phyloP scores from a whole-genome alignment of 2,329 filamentous ascomycete genomes.

The Fusarium sp. region DNA sequence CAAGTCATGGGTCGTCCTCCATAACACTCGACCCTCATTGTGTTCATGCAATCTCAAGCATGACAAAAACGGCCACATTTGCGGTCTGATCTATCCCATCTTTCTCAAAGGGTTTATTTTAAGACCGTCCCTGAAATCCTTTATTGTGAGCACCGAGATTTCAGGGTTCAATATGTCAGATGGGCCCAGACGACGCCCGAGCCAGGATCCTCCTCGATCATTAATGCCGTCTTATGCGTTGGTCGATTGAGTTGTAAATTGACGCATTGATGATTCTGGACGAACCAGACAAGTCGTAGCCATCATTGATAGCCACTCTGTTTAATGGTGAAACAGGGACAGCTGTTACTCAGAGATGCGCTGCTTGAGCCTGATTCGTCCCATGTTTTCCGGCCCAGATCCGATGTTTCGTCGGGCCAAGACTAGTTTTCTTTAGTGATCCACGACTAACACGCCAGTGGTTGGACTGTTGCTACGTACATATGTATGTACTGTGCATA shows the following conservation, averaged over 20 bases:
- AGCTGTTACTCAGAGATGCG: constrained; percentile 21
- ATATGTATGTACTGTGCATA: not conserved
- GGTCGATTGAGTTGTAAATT: constrained; percentile 3
- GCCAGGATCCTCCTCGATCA: constrained; percentile 16
- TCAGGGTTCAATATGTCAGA: constrained; percentile 10
- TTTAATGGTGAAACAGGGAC: constrained; percentile 34
- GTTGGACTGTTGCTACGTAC: constrained; percentile 8
- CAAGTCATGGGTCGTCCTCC: constrained; percentile 12
- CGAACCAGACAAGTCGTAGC: constrained; percentile 6
- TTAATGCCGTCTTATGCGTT: constrained; percentile 36
- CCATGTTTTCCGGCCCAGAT: constrained; percentile 31
- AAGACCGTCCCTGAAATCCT: constrained; percentile 6
- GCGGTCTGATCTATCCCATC: not conserved
- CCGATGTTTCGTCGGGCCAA: constrained; percentile 22
- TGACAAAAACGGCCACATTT: constrained; percentile 8
- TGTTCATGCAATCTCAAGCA: constrained; percentile 16
- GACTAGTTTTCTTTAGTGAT: constrained; percentile 3
- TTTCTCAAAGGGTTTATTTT: constrained; percentile 15
- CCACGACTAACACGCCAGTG: constrained; percentile 14
- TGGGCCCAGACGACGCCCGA: constrained; percentile 31
- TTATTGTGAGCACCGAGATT: not conserved
- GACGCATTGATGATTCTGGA: constrained; percentile 7
- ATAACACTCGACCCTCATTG: constrained; percentile 16
- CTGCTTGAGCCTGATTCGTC: constrained; percentile 27
- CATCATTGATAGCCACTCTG: constrained; percentile 6